Evolutionary conservation across 805 yeast genomes (phyloP), one percentile per base, ranked within the genome.

Genomic region (Pichia manshurica): DNA sequence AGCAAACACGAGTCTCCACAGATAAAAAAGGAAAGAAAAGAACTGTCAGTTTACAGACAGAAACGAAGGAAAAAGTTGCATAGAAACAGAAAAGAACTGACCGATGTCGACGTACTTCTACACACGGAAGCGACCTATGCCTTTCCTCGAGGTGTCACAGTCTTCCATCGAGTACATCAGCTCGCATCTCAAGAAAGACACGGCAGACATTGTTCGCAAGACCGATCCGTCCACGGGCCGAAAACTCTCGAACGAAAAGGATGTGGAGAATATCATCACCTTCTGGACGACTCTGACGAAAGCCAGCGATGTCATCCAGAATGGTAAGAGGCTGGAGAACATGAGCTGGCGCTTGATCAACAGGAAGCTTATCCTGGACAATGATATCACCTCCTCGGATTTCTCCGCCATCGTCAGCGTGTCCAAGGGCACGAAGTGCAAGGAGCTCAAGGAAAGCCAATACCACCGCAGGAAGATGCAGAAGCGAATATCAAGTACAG

Each of bases 231-330:
- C 10, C 29, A 25, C 10, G 10, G 29, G 29, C 29, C 29, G 10
- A 10, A 7, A 25, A 10, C 10, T 10, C 10, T 25, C 29, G 29
- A 10, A 25, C 10, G 29, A 25, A 10, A 54, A 68, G 12, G 70
- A 70, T 37, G 57, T 71, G 34, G 72, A 69, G 46, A 68, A 67
- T 43, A 68, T 71, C 3, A 53, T 71, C 25, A 64, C 70, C 3
- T 64, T 71, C 21, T 70, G 74, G 72, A 67, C 73, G 9, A 71
- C 73, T 2, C 44, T 66, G 13, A 61, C 62, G 10, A 65, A 66
- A 45, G 60, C 66, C 1, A 57, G 65, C 21, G 63, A 59, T 39
- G 57, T 58, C 41, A 58, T 66, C 16, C 52, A 53, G 33, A 63
- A 66, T 45, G 70, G 70, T 23, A 58, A 58, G 41, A 50, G 71